phyloP scores from a whole-genome alignment of 495 filamentous ascomycete species.

The Terfezia boudieri region DNA sequence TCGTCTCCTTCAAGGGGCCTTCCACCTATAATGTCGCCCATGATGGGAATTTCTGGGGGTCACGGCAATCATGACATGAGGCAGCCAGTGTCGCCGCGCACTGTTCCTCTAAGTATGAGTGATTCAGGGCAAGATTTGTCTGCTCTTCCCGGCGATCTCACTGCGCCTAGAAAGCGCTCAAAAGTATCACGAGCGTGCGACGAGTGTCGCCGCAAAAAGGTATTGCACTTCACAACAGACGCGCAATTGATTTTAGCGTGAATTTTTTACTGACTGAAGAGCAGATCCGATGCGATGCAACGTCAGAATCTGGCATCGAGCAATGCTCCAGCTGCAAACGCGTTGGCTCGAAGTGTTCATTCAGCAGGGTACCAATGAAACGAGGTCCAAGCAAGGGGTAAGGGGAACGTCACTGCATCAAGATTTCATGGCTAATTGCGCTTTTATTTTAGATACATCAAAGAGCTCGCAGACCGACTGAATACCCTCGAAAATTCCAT shows the following conservation, averaged over 20 bases:
- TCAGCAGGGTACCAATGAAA: constrained; percentile 86
- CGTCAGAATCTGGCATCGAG: constrained; percentile 51
- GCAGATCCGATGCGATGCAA: constrained; percentile 77
- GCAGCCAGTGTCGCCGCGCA: constrained; percentile 15
- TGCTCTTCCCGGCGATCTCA: constrained; percentile 29
- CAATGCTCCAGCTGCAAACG: constrained; percentile 74
- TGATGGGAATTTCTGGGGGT: constrained; percentile 15
- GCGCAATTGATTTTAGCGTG: constrained; percentile 1
- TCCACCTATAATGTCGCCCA: constrained; percentile 19
- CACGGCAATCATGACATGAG: constrained; percentile 16
- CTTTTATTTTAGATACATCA: constrained; percentile 51
- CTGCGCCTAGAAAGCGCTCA: constrained; percentile 55
- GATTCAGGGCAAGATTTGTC: constrained; percentile 12
- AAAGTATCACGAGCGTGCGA: constrained; percentile 91
- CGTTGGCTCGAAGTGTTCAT: constrained; percentile 54
- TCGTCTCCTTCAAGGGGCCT: constrained; percentile 16
- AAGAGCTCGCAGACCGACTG: constrained; percentile 77
- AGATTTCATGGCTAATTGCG: neutral
- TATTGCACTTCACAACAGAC: constrained; percentile 14
- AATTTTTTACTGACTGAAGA: neutral
- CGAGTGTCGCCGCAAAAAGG: constrained; percentile 87
- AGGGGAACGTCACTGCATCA: neutral
- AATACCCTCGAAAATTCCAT: constrained; percentile 45
- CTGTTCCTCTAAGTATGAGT: constrained; percentile 8
- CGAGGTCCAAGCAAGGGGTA: constrained; percentile 89